Percentiles rank a stretch among this genome's conserved stretches.
Evolutionary conservation across 2,329 filamentous ascomycete genomes (phyloP).

Genomic region (Aspergillus sp.): DNA sequence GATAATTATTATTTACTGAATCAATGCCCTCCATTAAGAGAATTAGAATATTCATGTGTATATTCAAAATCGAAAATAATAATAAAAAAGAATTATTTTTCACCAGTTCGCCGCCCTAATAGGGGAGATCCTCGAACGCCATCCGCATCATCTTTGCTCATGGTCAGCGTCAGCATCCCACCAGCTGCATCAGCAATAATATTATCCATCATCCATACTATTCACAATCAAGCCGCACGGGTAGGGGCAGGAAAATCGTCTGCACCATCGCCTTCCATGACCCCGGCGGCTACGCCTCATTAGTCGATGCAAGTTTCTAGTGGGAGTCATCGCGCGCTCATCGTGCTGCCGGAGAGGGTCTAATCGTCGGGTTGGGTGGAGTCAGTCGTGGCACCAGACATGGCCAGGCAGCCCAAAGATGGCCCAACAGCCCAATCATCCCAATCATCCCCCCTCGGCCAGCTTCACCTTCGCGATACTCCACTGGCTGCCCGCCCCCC

Average conservation of each 20-base stretch:
- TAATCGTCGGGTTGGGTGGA: conserved; percentile 30
- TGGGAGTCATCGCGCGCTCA: conserved; percentile 23
- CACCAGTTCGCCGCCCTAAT: not conserved
- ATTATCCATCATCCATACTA: not conserved
- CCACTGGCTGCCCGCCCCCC: conserved; percentile 28
- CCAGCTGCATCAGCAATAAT: not conserved
- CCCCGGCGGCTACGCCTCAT: conserved; percentile 29
- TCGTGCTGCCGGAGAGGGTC: conserved; percentile 18
- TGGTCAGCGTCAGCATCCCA: not conserved
- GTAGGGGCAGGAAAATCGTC: conserved; percentile 21
- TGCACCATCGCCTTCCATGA: conserved; percentile 10
- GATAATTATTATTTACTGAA: not conserved
- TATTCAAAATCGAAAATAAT: not conserved
- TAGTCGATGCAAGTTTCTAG: conserved; percentile 32
- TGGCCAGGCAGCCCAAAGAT: conserved; percentile 36
- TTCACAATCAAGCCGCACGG: conserved; percentile 16
- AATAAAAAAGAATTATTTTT: not conserved
- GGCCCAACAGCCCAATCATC: conserved; percentile 38
- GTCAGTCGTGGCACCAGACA: conserved; percentile 47
- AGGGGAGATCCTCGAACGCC: not conserved
- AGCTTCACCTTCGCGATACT: conserved; percentile 9
- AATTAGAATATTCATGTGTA: no score
- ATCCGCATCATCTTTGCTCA: not conserved
- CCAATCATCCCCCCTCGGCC: conserved; percentile 6
- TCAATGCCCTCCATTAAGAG: not conserved